These are phyloP conservation scores for Saraca asoca DNA, from an alignment of 331 rosid species.

Conservation along the genomic window DNA sequence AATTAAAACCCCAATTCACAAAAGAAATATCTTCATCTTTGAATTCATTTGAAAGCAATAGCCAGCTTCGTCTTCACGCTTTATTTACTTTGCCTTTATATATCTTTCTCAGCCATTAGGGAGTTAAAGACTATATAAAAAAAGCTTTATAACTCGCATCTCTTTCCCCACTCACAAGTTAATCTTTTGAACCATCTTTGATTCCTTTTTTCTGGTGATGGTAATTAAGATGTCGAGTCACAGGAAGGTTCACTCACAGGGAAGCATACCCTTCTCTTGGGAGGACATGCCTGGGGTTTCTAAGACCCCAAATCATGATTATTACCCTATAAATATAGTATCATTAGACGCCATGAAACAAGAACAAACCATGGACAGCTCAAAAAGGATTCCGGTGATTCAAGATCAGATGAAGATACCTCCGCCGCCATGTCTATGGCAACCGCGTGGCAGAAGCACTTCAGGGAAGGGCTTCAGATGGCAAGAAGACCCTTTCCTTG, in stretches of 20 bases:
- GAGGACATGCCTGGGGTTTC: conserved; percentile 76
- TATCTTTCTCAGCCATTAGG: conserved; percentile 42
- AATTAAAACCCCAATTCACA: conserved; percentile 1
- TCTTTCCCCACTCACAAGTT: conserved; percentile 13
- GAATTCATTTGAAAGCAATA: conserved; percentile 42
- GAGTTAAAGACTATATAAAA: conserved; percentile 45
- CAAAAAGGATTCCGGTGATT: conserved; percentile 11
- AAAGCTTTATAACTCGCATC: conserved; percentile 38
- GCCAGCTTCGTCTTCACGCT: conserved; percentile 59
- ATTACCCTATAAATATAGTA: conserved; percentile 25
- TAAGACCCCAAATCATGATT: conserved; percentile 43
- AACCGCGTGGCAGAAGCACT: conserved; percentile 51
- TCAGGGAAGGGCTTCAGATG: conserved; percentile 55
- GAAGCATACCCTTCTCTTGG: conserved; percentile 89
- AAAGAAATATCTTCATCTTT: conserved; percentile 36
- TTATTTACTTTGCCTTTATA: conserved; percentile 50
- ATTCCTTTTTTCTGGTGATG: background rate
- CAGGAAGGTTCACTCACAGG: conserved; percentile 62
- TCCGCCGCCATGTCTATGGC: conserved; percentile 66
- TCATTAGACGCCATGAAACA: conserved; percentile 24
- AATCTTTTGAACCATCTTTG: background rate
- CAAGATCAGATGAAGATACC: conserved; percentile 52
- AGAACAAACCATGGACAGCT: background rate
- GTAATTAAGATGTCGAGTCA: conserved; percentile 51
- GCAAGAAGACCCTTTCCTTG: conserved; percentile 79